Conservation (phyloP, 441 rosid genomes). For the Lepidium campestre region DNA sequence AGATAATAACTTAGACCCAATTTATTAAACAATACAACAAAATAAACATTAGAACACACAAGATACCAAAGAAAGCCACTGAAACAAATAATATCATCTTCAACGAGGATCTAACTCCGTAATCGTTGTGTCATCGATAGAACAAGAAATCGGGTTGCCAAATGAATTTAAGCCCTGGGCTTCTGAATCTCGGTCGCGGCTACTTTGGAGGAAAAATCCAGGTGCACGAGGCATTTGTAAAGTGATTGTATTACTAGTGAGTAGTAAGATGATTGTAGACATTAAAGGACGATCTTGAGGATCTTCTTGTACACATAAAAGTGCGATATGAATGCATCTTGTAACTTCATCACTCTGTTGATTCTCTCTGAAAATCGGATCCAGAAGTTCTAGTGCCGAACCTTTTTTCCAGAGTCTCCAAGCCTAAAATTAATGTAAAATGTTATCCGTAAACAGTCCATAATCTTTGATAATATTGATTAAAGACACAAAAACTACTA, state of each 20-base stretch:
- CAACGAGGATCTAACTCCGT: conserved; percentile 17
- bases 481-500: conserved; percentile 10
- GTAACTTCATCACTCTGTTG: conserved; percentile 21
- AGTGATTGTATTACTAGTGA: conserved; percentile 12
- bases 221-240: conserved; percentile 13
- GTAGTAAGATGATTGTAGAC: conserved; percentile 23
- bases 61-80: not conserved
- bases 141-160: not conserved
- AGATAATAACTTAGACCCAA: no score
- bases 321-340: conserved; percentile 34
- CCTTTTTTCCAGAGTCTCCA: conserved; percentile 42
- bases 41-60: no score
- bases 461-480: not conserved
- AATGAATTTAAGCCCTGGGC: not conserved
- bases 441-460: not conserved
- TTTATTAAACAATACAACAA: no score
- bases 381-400: conserved; percentile 9
- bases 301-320: conserved; percentile 37
- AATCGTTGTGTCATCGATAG: not conserved
- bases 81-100: not conserved
- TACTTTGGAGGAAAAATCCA: conserved; percentile 5
- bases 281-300: conserved; percentile 24
- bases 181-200: not conserved
- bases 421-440: conserved; percentile 15
- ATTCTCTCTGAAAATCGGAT: not conserved